Evolutionary conservation across 140 eudicot genomes (phyloP), one percentile per base, ranked within the genome.

Genomic region (Ambrosia hybrid): DNA sequence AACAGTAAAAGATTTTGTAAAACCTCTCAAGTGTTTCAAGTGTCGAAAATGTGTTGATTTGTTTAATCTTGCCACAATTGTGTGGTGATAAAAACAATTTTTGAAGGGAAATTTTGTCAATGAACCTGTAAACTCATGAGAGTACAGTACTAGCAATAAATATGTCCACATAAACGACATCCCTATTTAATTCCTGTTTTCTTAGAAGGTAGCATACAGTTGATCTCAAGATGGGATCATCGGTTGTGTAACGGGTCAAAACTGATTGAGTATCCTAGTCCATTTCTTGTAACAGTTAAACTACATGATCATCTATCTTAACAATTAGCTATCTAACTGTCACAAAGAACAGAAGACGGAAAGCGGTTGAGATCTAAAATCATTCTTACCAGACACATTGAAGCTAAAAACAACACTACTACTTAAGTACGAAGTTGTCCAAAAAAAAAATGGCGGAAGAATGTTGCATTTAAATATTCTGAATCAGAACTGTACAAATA

Each of bases 1-100:
- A 49, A 10, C 56, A n/a, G 51, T 63, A 3, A 30, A 51, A 26
- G 49, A 30, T 72, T 72, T 72, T 73, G 75, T 73, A 57, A 51
- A 67, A 58, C 75, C 52, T 6, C 0, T n/a, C n/a, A 57, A 67
- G 62, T 79, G 75, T 58, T 51, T 5, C 58, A 73, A 66, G 73
- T 55, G 60, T 9, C 11, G 9, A 13, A 13, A 26, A 75, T 21
- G 67, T 17, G 13, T 65, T 21, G 46, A 21, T 66, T 65, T 8
- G 67, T 74, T 53, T 66, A 66, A 66, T 75, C 73, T 43, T 26
- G 41, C 33, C 12, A 46, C 43, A 33, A 12, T 60, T 59, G n/a
- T 41, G 7, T 6, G 62, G 59, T 26, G 15, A 41, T n/a, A n/a
- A 36, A 3, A 43, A 38, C 53, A 37, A 10, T 37, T 70, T 36